Conservation (phyloP, 352 stramenopile species). For the Globisporangium nodosum region DNA sequence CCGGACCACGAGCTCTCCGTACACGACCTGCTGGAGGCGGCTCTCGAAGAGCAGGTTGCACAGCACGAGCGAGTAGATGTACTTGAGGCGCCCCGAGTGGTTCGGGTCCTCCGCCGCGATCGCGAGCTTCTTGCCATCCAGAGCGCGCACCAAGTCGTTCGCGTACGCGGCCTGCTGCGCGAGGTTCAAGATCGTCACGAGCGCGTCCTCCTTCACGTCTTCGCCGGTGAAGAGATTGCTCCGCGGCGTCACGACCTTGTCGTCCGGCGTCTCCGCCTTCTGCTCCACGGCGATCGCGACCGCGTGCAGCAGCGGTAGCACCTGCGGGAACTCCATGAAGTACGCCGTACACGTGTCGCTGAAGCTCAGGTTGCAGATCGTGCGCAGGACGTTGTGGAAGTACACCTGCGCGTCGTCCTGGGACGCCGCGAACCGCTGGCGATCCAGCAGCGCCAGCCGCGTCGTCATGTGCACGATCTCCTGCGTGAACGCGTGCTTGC, state of each 20-base stretch:
- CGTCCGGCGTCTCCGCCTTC: background rate
- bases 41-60: conserved; percentile 70
- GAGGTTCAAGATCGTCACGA: conserved; percentile 63
- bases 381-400: conserved; percentile 50
- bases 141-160: conserved; percentile 42
- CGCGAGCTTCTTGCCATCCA: conserved; percentile 53
- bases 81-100: conserved; percentile 41
- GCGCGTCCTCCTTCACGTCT: conserved; percentile 57
- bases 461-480: conserved; percentile 55
- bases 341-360: conserved; percentile 32
- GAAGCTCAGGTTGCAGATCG: conserved; percentile 64
- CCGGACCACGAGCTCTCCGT: conserved; percentile 46
- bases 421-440: conserved; percentile 17
- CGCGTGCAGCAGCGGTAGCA: conserved; percentile 44
- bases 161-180: conserved; percentile 38
- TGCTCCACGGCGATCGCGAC: conserved; percentile 19
- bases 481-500: conserved; percentile 34
- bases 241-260: background rate
- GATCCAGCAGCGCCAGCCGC: conserved; percentile 41
- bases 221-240: conserved; percentile 17
- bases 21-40: conserved; percentile 56
- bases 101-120: conserved; percentile 23
- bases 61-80: conserved; percentile 54
- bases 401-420: conserved; percentile 24
- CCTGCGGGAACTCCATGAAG: conserved; percentile 52